Evolutionary conservation across 2,329 filamentous ascomycete species (phyloP).

Genomic region (Harringtonia aguacate): DNA sequence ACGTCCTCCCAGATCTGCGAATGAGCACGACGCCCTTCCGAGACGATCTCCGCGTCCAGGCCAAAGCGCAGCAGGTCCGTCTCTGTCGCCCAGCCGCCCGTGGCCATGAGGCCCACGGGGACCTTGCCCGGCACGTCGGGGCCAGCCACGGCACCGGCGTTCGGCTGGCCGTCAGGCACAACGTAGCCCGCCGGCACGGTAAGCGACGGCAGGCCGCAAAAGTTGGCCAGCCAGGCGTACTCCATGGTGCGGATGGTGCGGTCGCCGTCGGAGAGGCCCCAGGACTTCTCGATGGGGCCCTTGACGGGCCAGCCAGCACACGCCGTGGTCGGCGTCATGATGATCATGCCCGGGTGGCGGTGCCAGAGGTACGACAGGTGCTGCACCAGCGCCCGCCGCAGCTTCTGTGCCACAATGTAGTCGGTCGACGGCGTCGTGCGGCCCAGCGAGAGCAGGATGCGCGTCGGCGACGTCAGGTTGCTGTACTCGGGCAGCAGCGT

Average conservation of each 20-base stretch:
- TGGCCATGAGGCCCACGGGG: slow-evolving; percentile 44
- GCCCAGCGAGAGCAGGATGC: slow-evolving; percentile 55
- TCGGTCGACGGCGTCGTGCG: slow-evolving; percentile 53
- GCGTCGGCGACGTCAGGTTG: slow-evolving; percentile 49
- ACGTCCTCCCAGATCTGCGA: slow-evolving; percentile 36
- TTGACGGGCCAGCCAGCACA: slow-evolving; percentile 35
- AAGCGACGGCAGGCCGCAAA: slow-evolving; percentile 35
- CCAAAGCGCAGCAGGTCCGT: slow-evolving; percentile 37
- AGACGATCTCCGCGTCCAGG: slow-evolving; percentile 31
- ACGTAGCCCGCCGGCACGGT: slow-evolving; percentile 34
- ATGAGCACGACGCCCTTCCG: slow-evolving; percentile 20
- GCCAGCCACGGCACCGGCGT: slow-evolving; percentile 20
- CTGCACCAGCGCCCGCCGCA: slow-evolving; percentile 58
- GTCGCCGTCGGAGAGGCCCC: slow-evolving; percentile 35
- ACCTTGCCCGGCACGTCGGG: slow-evolving; percentile 27
- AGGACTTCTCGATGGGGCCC: slow-evolving; percentile 21
- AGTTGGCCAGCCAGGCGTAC: slow-evolving; percentile 41
- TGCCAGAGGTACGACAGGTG: slow-evolving; percentile 59
- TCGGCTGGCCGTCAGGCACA: slow-evolving; percentile 21
- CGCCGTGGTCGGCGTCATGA: slow-evolving; percentile 57
- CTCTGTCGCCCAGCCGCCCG: slow-evolving; percentile 43
- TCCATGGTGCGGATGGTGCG: slow-evolving; percentile 35
- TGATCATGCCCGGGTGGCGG: slow-evolving; percentile 55
- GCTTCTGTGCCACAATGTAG: slow-evolving; percentile 57
- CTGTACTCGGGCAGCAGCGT: slow-evolving; percentile 29